These are phyloP conservation scores for Hortaea sp. DNA, from an alignment of 2,329 filamentous ascomycete species.

Conservation along the genomic window DNA sequence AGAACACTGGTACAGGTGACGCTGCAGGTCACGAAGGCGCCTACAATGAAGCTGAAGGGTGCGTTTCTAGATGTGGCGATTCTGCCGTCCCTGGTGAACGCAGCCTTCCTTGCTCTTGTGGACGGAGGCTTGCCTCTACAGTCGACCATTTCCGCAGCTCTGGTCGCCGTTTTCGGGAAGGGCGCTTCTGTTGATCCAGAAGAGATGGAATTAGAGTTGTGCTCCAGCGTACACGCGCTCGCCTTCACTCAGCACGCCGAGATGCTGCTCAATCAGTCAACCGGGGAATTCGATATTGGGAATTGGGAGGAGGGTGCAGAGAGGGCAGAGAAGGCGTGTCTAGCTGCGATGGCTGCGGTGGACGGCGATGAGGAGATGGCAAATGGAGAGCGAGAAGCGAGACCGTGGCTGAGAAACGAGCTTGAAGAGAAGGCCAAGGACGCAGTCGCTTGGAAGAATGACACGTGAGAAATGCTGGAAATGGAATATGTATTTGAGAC, in stretches of 20 bases:
- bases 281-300: constrained; percentile 64
- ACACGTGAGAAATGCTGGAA: constrained; percentile 17
- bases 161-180: constrained; percentile 46
- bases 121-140: constrained; percentile 74
- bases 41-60: constrained; percentile 46
- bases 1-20: constrained; percentile 70
- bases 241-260: constrained; percentile 67
- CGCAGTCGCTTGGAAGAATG: constrained; percentile 33
- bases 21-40: constrained; percentile 50
- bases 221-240: constrained; percentile 69
- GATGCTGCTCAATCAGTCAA: constrained; percentile 68
- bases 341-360: constrained; percentile 27
- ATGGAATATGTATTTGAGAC: no score
- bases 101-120: constrained; percentile 65
- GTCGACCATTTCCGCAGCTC: constrained; percentile 56
- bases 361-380: constrained; percentile 31
- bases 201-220: constrained; percentile 49
- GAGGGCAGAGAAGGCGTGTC: constrained; percentile 57
- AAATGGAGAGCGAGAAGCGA: constrained; percentile 23
- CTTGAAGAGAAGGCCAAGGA: constrained; percentile 30
- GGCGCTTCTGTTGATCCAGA: constrained; percentile 46
- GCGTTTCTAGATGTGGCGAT: constrained; percentile 58
- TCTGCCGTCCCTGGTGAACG: constrained; percentile 73
- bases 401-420: constrained; percentile 31
- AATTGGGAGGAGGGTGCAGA: constrained; percentile 66